phyloP scores from a whole-genome alignment of 2,329 filamentous ascomycete genomes.

The Pseudogymnoascus sp. region DNA sequence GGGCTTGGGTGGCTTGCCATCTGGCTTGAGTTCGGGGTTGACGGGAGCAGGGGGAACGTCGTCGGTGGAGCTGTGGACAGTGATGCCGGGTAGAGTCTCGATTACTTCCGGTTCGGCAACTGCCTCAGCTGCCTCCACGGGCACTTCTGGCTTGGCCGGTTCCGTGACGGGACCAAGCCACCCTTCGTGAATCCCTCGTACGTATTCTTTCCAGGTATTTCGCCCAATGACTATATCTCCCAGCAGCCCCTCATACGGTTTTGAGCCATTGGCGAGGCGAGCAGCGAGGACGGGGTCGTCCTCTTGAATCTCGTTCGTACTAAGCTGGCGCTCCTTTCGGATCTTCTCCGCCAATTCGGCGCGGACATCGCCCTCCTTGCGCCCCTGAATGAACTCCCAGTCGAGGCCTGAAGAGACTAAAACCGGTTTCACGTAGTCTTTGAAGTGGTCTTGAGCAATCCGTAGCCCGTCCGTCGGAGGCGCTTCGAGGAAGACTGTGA shows the following conservation, averaged over 20 bases:
- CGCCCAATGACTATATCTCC: conserved; percentile 86
- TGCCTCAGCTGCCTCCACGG: conserved; percentile 15
- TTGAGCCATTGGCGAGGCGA: conserved; percentile 57
- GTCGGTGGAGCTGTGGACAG: conserved; percentile 25
- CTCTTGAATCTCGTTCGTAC: conserved; percentile 30
- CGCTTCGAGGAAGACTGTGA: conserved; percentile 77
- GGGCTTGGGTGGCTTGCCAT: conserved; percentile 48
- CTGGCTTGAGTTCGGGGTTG: conserved; percentile 30
- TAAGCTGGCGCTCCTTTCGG: conserved; percentile 52
- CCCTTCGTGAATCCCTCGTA: conserved; percentile 86
- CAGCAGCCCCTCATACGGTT: conserved; percentile 61
- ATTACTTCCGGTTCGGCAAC: conserved; percentile 22
- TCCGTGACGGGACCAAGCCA: conserved; percentile 80
- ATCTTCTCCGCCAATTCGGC: conserved; percentile 81
- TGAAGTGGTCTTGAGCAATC: conserved; percentile 85
- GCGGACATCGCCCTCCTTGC: conserved; percentile 85
- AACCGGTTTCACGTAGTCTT: conserved; percentile 90
- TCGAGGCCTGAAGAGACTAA: conserved; percentile 83
- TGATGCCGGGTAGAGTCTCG: conserved; percentile 22
- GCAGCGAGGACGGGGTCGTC: conserved; percentile 55
- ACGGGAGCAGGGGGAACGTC: conserved; percentile 20
- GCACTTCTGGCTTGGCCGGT: conserved; percentile 36
- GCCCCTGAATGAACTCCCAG: conserved; percentile 91
- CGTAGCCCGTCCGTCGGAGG: conserved; percentile 82
- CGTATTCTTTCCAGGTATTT: conserved; percentile 95